These are phyloP conservation scores for Clarireedia paspali DNA, from an alignment of 2,329 filamentous ascomycete species.

Conservation along the genomic window DNA sequence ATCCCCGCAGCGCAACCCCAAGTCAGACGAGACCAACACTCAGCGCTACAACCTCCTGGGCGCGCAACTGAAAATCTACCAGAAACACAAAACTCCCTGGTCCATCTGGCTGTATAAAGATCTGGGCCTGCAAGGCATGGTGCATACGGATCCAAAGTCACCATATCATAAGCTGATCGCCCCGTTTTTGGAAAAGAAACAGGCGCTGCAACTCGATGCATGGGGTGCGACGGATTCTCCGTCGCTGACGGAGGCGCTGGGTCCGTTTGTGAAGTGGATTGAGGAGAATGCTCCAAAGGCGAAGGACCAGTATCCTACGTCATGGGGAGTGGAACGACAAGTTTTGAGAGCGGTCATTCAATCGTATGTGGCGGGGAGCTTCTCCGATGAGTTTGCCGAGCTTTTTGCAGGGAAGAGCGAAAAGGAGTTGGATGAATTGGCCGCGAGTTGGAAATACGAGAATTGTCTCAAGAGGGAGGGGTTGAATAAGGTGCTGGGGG, in stretches of 20 bases:
- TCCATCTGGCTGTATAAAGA: conserved; percentile 55
- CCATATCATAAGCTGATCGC: conserved; percentile 43
- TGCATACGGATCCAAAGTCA: conserved; percentile 35
- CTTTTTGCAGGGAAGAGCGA: conserved; percentile 43
- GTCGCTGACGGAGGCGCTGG: conserved; percentile 26
- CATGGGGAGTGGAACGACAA: conserved; percentile 44
- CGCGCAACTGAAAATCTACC: conserved; percentile 43
- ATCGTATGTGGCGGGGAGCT: conserved; percentile 41
- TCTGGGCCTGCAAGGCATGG: conserved; percentile 48
- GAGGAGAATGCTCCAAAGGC: conserved; percentile 37
- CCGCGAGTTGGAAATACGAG: conserved; percentile 42
- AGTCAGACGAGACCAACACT: conserved; percentile 34
- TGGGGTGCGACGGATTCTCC: conserved; percentile 39
- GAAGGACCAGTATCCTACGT: conserved; percentile 20
- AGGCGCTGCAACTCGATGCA: conserved; percentile 43
- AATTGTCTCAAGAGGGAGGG: conserved; percentile 40
- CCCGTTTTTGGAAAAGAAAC: conserved; percentile 49
- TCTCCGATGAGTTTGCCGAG: conserved; percentile 47
- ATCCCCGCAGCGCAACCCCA: conserved; percentile 20
- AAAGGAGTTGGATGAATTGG: conserved; percentile 43
- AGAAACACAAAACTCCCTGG: conserved; percentile 45
- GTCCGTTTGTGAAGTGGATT: conserved; percentile 24
- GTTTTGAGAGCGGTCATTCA: conserved; percentile 38
- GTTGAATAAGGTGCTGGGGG: conserved; percentile 21
- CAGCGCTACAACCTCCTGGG: conserved; percentile 39